Base-by-base conservation (phyloP, 2,329 filamentous ascomycete species). In the Plenodomus biglobosus region DNA sequence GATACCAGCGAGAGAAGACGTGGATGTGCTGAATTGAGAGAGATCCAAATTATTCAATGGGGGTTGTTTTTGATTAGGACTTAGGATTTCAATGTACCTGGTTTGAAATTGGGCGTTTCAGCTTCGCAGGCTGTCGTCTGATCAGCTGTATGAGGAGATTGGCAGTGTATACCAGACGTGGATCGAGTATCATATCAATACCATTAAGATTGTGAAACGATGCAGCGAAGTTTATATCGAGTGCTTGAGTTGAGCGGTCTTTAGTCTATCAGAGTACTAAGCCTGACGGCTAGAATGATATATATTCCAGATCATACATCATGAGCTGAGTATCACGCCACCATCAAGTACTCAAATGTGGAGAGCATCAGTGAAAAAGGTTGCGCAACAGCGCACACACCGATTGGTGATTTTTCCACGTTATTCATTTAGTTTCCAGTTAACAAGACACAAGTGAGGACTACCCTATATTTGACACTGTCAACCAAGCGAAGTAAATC, bases 1-100 rank as follows among this genome's bases (percentile, higher is more conserved):
- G 63, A 64, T 58, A 64, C 48, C 51, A 58, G 19, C 13, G 47
- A 27, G 35, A 43, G 13, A 32, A 7, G 13, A 32, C 8, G 27
- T 7, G 27, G 27, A 8, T 3, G 6, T 11, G 6, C 35, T 18
- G 15, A 21, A 40, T n/a, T 19, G 35, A 34, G 18, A 7, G 38
- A 39, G 19, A 38, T n/a, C 24, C 42, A 44, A 37, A 37, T 30
- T 18, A 38, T 3, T 8, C 27, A 20, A 8, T 7, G 15, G 35
- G 2, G 13, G 15, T 39, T 39, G 37, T 37, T 15, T 5, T 27
- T 34, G 11, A 15, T 3, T 32, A n/a, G 27, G 27, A 35, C n/a
- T 15, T 32, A 3, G 27, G 3, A 10, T 32, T 32, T 32, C n/a
- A 19, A 10, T 20, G 38, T 44, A 39, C 21, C 18, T 38, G 4